Percentiles rank a stretch among this genome's conserved stretches.
Conservation (phyloP, 768 basidiomycete species). For the Megacollybia marginata region DNA sequence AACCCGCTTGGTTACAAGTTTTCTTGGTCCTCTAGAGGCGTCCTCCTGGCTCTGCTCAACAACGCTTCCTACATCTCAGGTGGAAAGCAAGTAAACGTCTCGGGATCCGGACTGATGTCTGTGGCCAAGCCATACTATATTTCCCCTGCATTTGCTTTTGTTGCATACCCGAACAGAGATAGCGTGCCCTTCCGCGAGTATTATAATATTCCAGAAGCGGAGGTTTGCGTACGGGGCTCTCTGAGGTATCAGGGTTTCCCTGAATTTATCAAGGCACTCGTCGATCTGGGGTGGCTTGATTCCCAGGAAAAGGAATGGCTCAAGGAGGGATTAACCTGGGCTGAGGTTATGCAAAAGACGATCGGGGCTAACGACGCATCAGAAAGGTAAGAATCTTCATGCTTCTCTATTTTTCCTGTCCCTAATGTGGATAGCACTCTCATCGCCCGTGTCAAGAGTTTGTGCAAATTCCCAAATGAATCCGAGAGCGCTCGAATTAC, state of each 20-base stretch:
- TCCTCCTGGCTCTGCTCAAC: conserved; percentile 92
- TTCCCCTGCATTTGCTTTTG: conserved; percentile 91
- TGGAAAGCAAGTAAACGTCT: conserved; percentile 56
- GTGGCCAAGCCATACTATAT: conserved; percentile 92
- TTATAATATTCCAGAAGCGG: conserved; percentile 90
- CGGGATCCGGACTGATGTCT: conserved; percentile 82
- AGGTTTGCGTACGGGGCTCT: conserved; percentile 89
- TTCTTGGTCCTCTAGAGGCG: conserved; percentile 96
- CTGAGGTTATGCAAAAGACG: conserved; percentile 71
- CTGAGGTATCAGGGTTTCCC: conserved; percentile 96
- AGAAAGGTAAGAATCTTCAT: conserved; percentile 49
- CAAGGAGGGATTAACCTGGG: conserved; percentile 69
- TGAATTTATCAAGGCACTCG: conserved; percentile 83
- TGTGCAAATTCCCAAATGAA: conserved; percentile 68
- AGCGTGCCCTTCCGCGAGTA: conserved; percentile 85
- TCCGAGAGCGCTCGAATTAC: conserved; percentile 71
- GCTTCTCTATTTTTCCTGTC: not conserved
- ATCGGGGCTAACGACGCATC: conserved; percentile 57
- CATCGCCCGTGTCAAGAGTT: conserved; percentile 57
- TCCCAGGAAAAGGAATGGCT: conserved; percentile 74
- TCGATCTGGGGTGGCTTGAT: conserved; percentile 83
- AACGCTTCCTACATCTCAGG: conserved; percentile 71
- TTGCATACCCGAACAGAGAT: conserved; percentile 96
- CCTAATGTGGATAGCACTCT: conserved; percentile 48
- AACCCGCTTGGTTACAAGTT: conserved; percentile 99